Evolutionary conservation across 768 basidiomycete species (phyloP).

Genomic region (Tephrocybe sp.): DNA sequence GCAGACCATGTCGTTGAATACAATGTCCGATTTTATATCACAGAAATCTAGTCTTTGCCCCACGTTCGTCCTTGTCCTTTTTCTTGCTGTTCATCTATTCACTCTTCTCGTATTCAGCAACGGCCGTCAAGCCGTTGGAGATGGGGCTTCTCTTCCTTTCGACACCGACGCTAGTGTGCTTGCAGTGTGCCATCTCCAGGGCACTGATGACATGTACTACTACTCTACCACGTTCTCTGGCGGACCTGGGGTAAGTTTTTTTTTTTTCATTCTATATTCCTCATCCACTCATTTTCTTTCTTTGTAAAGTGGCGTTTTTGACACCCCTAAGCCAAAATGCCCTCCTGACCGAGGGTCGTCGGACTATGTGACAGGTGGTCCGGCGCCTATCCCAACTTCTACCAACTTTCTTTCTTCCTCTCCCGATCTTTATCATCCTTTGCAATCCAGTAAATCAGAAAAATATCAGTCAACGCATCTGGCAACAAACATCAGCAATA

Average conservation of each 20-base stretch:
- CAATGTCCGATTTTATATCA: slow-evolving; percentile 69
- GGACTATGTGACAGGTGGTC: slow-evolving; percentile 92
- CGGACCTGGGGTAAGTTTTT: slow-evolving; percentile 72
- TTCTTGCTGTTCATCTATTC: slow-evolving; percentile 9
- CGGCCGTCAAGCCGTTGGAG: slow-evolving; percentile 95
- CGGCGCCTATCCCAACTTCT: slow-evolving; percentile 60
- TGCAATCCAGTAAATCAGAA: slow-evolving; percentile 6
- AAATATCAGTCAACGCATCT: slow-evolving; percentile 20
- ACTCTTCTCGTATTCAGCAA: slow-evolving; percentile 52
- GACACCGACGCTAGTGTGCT: slow-evolving; percentile 77
- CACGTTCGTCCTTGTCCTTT: slow-evolving; percentile 54
- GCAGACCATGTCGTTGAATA: slow-evolving; percentile 78
- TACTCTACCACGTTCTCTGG: slow-evolving; percentile 94
- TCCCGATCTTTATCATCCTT: slow-evolving; percentile 20
- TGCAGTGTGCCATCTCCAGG: slow-evolving; percentile 83
- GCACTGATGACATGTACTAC: slow-evolving; percentile 81
- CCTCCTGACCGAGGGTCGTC: slow-evolving; percentile 95
- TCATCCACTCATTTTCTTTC: background rate
- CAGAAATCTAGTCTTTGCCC: slow-evolving; percentile 92
- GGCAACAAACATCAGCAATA: slow-evolving; percentile 18
- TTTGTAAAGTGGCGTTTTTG: slow-evolving; percentile 87
- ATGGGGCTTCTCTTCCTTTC: slow-evolving; percentile 85
- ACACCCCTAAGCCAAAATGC: slow-evolving; percentile 88
- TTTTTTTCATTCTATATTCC: background rate
- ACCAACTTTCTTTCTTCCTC: slow-evolving; percentile 40